Base-by-base conservation (phyloP, 352 stramenopile genomes). In the Phytopythium cucurbitacearum region DNA sequence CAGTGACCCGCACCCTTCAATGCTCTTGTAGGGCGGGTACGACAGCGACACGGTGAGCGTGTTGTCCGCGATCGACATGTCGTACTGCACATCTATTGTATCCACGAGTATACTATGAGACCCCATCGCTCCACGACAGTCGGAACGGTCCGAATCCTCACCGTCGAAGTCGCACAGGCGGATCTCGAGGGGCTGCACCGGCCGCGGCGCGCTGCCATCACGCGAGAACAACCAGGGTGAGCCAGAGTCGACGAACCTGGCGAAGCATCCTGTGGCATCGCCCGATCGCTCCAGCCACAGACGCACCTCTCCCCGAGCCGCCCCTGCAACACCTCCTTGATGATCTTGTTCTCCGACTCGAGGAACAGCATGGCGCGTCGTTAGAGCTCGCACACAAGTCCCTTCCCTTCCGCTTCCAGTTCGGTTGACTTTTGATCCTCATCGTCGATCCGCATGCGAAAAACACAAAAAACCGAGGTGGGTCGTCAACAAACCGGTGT, bases 311-410 rank as follows among this genome's bases (percentile, higher is more conserved):
- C 76, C 7, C 81, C 84, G 40, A 94, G 40, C 36, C 81, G 81
- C 16, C 73, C 77, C 51, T 81, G 64, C 7, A 94, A 65, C 45
- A 94, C 80, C 67, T 91, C 81, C 67, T 91, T 90, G 39, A 94
- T 77, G 62, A 94, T 91, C 76, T 94, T 94, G 74, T 91, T 91
- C 65, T 92, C 81, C 55, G 78, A 69, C 63, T 94, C 84, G 33
- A 94, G 69, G 66, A 91, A 91, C 49, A 94, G 65, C 84, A 94
- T 94, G 38, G 10, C 54, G 48, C 21, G 21, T 28, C 21, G 21
- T 2, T 28, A 28, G 21, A 28, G 21, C 21, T 28, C 21, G 21
- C 21, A 28, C 21, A 28, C 21, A 28, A 28, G 21, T 28, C 21
- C 21, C 21, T 28, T 28, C 21, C 21, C 21, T 28, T 28, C 21